Percentiles rank a stretch among this genome's conserved stretches.
Conservation (phyloP, 306 rosid species). For the Castanospermum australe region DNA sequence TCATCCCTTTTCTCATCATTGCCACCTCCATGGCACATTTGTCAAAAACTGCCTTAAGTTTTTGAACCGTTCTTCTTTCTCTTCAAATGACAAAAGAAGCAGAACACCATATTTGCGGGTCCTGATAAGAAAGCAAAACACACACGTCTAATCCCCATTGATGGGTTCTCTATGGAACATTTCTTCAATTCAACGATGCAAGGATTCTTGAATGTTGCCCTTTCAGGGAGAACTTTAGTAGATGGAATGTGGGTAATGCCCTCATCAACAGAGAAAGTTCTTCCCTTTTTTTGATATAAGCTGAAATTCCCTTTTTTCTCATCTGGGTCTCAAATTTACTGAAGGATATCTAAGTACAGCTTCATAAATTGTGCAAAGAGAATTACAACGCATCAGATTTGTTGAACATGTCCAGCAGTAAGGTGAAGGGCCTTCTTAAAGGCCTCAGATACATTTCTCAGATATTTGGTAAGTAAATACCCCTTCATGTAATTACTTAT, state of each 20-base stretch:
- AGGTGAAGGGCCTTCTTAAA: constrained; percentile 83
- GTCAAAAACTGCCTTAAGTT: constrained; percentile 48
- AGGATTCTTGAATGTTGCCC: constrained; percentile 25
- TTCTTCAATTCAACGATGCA: constrained; percentile 14
- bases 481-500: neutral
- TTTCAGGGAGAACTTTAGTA: constrained; percentile 11
- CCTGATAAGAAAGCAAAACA: neutral
- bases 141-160: neutral
- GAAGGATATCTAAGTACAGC: neutral
- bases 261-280: neutral
- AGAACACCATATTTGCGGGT: neutral
- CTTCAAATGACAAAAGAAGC: constrained; percentile 19
- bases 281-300: neutral
- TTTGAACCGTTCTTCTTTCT: constrained; percentile 39
- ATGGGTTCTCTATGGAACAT: constrained; percentile 31
- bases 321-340: constrained; percentile 16
- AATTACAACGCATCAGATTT: neutral
- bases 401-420: constrained; percentile 53
- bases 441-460: constrained; percentile 86
- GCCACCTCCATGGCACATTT: constrained; percentile 40
- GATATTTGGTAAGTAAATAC: constrained; percentile 70
- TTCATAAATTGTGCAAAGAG: constrained; percentile 14
- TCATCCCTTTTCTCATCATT: constrained; percentile 38
- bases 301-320: neutral
- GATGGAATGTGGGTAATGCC: constrained; percentile 1